Evolutionary conservation across 768 basidiomycete species (phyloP).

Genomic region (Amanita thiersii): DNA sequence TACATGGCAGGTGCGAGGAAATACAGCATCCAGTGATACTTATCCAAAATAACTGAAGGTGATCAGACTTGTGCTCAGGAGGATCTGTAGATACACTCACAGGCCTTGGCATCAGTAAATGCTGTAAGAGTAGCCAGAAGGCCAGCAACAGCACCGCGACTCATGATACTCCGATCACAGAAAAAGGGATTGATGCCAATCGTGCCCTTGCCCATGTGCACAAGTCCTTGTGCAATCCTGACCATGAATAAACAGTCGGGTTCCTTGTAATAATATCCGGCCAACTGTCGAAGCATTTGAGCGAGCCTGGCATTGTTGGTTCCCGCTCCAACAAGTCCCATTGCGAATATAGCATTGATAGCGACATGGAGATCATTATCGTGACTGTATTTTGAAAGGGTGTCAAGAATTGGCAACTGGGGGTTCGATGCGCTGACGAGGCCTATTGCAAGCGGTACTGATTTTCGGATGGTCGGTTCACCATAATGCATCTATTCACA

Average conservation of each 20-base stretch:
- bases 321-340: conserved; percentile 97
- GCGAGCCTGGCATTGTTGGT: conserved; percentile 98
- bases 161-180: conserved; percentile 86
- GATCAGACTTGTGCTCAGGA: too few relatives aligned
- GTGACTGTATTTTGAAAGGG: conserved; percentile 97
- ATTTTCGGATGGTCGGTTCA: conserved; percentile 84
- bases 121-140: conserved; percentile 81
- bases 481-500: conserved; percentile 93
- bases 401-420: conserved; percentile 89
- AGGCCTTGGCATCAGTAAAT: conserved; percentile 90
- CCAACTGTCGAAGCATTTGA: conserved; percentile 95
- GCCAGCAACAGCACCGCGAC: conserved; percentile 82
- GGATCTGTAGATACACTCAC: conserved; percentile 43
- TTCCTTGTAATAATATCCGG: conserved; percentile 98
- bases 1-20: conserved; percentile 96
- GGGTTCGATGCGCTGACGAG: conserved; percentile 95
- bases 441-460: conserved; percentile 91
- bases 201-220: conserved; percentile 99
- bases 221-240: conserved; percentile 88
- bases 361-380: conserved; percentile 97
- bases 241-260: conserved; percentile 96
- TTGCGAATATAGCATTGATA: conserved; percentile 94
- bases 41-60: conserved; percentile 92
- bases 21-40: conserved; percentile 98
- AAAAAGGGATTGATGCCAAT: conserved; percentile 97